Conservation (phyloP, 345 rosid genomes). For the Euclidium syriacum region DNA sequence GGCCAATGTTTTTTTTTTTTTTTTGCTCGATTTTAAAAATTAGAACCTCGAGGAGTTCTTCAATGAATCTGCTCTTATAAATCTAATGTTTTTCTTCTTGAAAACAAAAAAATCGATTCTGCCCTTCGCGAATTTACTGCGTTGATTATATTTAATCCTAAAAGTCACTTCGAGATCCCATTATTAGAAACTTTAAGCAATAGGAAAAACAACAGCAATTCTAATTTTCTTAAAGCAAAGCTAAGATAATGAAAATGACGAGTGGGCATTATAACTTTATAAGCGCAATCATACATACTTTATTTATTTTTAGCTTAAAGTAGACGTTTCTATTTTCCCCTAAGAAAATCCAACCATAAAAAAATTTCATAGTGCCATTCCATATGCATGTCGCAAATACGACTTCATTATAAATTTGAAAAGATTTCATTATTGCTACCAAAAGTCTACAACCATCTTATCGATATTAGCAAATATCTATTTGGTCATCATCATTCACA, state of each 20-base stretch:
- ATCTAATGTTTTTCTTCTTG: too few relatives aligned
- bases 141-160: background rate
- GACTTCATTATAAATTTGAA: background rate
- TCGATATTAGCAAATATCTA: too few relatives aligned
- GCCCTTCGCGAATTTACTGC: too few relatives aligned
- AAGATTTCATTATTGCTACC: background rate
- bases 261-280: background rate
- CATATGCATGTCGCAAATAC: too few relatives aligned
- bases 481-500: constrained; percentile 31
- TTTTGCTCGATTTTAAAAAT: too few relatives aligned
- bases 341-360: too few relatives aligned
- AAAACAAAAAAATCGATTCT: too few relatives aligned
- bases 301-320: background rate
- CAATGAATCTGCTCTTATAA: too few relatives aligned
- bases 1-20: too few relatives aligned
- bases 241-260: background rate
- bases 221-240: background rate
- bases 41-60: too few relatives aligned
- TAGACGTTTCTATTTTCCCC: too few relatives aligned
- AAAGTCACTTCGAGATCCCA: background rate
- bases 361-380: background rate
- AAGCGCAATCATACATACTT: background rate
- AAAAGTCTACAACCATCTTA: constrained; percentile 9
- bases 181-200: too few relatives aligned
- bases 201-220: background rate